These are phyloP conservation scores for Microcos paniculata DNA, from an alignment of 345 rosid species.

Conservation along the genomic window DNA sequence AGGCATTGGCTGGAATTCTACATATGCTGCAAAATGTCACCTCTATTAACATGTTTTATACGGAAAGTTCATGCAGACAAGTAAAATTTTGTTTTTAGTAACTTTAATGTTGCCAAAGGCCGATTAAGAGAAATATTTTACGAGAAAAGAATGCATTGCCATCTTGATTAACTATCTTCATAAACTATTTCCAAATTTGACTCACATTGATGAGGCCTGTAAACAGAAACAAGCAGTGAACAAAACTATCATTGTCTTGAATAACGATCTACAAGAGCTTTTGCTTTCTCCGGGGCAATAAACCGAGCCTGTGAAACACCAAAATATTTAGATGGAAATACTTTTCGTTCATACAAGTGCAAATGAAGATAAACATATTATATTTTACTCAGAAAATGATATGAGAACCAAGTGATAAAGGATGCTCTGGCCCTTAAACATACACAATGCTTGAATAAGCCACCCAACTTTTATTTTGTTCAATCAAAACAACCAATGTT, in stretches of 20 bases:
- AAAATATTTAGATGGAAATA: not conserved
- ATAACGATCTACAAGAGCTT: slow-evolving; percentile 82
- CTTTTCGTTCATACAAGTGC: not conserved
- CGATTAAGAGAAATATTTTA: no score
- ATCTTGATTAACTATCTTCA: not conserved
- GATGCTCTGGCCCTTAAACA: not conserved
- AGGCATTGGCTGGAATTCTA: no score
- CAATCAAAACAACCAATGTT: not conserved
- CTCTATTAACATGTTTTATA: no score
- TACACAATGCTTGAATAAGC: not conserved
- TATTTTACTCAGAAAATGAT: not conserved
- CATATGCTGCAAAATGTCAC: no score
- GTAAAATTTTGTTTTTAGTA: no score
- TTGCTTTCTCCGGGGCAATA: slow-evolving; percentile 87
- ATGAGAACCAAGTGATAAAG: not conserved
- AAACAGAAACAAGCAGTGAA: not conserved
- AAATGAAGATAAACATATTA: not conserved
- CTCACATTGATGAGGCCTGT: not conserved
- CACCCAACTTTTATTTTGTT: not conserved
- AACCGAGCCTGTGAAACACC: slow-evolving; percentile 71
- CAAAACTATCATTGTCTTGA: slow-evolving; percentile 46
- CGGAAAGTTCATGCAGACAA: no score
- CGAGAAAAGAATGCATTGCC: not conserved
- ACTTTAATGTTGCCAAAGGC: no score
- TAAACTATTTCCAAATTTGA: not conserved